A percentile compares a stretch with the other conserved stretches of the same genome.
Evolutionary conservation across 306 rosid genomes (phyloP).

Genomic region (Cyamopsis tetragonoloba): DNA sequence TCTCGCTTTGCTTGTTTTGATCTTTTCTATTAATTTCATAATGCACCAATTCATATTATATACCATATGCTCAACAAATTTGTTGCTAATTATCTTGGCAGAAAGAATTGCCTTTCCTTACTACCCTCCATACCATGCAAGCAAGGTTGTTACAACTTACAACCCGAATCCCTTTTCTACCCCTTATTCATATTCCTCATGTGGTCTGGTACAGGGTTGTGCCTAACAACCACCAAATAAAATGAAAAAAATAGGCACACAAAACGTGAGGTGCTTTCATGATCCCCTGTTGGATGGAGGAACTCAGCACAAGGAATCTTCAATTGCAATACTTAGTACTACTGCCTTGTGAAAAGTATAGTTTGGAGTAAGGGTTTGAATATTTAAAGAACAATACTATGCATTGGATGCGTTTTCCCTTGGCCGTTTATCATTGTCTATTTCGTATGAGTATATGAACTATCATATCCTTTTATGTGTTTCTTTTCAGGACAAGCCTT

Average conservation of each 20-base stretch:
- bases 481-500: conserved; percentile 60
- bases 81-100: not conserved
- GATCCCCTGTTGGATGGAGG: not conserved
- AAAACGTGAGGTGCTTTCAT: not conserved
- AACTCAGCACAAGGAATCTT: not conserved
- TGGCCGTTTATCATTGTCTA: not conserved
- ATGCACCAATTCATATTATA: not conserved
- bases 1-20: not conserved
- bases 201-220: no score
- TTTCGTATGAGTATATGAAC: not conserved
- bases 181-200: no score
- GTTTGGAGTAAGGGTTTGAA: not conserved
- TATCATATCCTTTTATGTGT: conserved; percentile 7
- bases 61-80: not conserved
- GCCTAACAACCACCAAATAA: not conserved
- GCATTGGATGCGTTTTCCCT: not conserved
- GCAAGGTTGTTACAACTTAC: no score
- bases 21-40: not conserved
- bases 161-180: no score
- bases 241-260: not conserved
- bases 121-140: no score
- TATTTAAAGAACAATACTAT: conserved; percentile 2
- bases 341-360: not conserved
- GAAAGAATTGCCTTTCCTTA: no score
- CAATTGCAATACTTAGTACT: not conserved